Conservation (phyloP, 257 asterid genomes). For the Jasminum sambac region DNA sequence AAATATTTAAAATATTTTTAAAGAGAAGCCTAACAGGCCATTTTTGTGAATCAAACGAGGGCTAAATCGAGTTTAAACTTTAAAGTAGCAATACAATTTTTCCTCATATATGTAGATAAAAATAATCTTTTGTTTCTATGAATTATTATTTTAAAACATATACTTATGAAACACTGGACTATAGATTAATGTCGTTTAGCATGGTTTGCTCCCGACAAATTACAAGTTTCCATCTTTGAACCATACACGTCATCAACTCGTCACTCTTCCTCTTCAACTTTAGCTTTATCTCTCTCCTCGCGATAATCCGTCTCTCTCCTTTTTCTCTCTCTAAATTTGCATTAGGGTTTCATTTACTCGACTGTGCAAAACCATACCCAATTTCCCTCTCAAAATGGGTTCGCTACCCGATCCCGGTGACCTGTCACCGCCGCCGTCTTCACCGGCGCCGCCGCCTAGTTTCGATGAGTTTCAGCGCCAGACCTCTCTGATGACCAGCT, state of each 20-base stretch:
- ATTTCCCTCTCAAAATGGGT: slow-evolving; percentile 49
- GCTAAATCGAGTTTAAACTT: too few relatives aligned
- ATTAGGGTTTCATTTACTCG: slow-evolving; percentile 47
- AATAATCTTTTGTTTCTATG: too few relatives aligned
- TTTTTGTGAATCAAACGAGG: too few relatives aligned
- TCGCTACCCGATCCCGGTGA: slow-evolving; percentile 97
- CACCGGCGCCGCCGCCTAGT: slow-evolving; percentile 59
- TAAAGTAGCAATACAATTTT: too few relatives aligned
- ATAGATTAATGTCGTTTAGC: neutral
- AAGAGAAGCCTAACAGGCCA: too few relatives aligned
- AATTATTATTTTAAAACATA: too few relatives aligned
- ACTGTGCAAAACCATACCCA: slow-evolving; percentile 25
- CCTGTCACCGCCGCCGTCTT: slow-evolving; percentile 37
- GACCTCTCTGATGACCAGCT: slow-evolving; percentile 95
- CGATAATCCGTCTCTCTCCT: slow-evolving; percentile 21
- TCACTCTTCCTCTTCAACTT: slow-evolving; percentile 27
- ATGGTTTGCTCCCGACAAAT: slow-evolving; percentile 35
- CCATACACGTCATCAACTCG: slow-evolving; percentile 52
- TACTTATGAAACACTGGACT: neutral
- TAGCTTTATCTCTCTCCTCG: slow-evolving; percentile 51
- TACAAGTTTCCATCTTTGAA: slow-evolving; percentile 39
- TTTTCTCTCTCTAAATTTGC: slow-evolving; percentile 38
- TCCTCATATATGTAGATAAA: too few relatives aligned
- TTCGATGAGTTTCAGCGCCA: slow-evolving; percentile 97
- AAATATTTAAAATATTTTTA: too few relatives aligned